Base-by-base conservation (phyloP, 768 basidiomycete species). In the Lactarius tabidus region DNA sequence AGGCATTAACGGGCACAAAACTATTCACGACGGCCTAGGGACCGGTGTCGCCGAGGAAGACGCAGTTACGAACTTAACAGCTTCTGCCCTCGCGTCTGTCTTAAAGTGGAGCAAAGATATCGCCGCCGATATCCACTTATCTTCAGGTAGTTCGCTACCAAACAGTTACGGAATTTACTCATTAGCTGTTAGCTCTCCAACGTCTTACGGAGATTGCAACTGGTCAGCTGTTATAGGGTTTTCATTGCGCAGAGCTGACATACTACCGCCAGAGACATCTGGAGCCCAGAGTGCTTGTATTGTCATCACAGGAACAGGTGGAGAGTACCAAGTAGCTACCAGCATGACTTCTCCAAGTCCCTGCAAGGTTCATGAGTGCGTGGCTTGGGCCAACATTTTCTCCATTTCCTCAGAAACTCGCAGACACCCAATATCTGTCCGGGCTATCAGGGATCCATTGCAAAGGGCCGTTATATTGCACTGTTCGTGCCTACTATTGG, bases 71-170 rank as follows among this genome's bases (percentile, higher is more conserved):
- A 82, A 79, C n/a, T 71, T 88, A 41, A 79, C 79, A 65, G 85
- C 86, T 18, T 77, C 82, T 56, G 86, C 89, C 71, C 75, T 89
- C 15, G 84, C 84, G 28, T 84, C 86, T 0, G 88, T 91, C 57
- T 78, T 90, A 36, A 87, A 85, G 70, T 88, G 87, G 84, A 88
- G 85, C 69, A 87, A 88, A 72, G 85, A 87, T 60, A 88, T 91
- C 17, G 87, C 88, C 0, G 84, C 85, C 41, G 87, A 89, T 72
- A 88, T 89, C 48, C 87, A 88, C 67, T 74, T 89, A 26, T 82
- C 82, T 45, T 85, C 86, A 60, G 84, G 85, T 83, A 68, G 41
- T 72, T 60, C 10, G 17, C n/a, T 41, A 33, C 59, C 45, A 54
- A 64, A 18, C 68, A 15, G 35, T 38, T 26, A 67, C 57, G 6